A percentile compares a stretch with the other conserved stretches of the same genome.
Evolutionary conservation across 176 grass and related monocot species (phyloP).

Genomic region (Zizania latifolia): DNA sequence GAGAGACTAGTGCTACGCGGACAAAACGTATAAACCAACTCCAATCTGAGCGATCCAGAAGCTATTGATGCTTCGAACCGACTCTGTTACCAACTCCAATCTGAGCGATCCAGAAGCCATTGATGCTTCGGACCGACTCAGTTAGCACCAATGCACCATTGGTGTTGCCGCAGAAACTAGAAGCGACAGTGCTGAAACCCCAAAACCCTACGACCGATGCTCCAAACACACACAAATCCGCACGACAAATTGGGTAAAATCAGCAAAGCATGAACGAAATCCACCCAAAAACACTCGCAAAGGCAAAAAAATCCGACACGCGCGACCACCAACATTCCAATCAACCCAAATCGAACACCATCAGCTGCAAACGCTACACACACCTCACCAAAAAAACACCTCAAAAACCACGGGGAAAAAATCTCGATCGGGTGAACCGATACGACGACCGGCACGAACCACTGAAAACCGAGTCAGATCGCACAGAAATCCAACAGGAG

Average conservation of each 20-base stretch:
- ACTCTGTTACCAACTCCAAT: neutral
- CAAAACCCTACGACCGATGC: neutral
- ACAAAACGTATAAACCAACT: neutral
- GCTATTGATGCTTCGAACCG: neutral
- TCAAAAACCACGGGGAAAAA: neutral
- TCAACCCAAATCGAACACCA: neutral
- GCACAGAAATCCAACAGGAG: conserved; percentile 1
- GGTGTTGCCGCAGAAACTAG: neutral
- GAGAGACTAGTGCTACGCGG: neutral
- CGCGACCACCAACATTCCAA: neutral
- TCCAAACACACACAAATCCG: neutral
- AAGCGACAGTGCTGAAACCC: neutral
- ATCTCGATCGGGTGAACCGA: neutral
- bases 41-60: neutral
- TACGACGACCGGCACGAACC: neutral
- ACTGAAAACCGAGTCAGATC: neutral
- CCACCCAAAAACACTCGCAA: neutral
- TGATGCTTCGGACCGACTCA: neutral
- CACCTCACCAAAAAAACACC: neutral
- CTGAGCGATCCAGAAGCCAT: conserved; percentile 1
- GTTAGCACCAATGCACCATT: neutral
- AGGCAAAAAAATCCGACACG: neutral
- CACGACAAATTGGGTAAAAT: neutral
- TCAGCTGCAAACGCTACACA: no score
- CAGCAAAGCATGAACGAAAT: neutral